Base-by-base conservation (phyloP, 164 flowering plant genomes). In the Vitis labrusca region DNA sequence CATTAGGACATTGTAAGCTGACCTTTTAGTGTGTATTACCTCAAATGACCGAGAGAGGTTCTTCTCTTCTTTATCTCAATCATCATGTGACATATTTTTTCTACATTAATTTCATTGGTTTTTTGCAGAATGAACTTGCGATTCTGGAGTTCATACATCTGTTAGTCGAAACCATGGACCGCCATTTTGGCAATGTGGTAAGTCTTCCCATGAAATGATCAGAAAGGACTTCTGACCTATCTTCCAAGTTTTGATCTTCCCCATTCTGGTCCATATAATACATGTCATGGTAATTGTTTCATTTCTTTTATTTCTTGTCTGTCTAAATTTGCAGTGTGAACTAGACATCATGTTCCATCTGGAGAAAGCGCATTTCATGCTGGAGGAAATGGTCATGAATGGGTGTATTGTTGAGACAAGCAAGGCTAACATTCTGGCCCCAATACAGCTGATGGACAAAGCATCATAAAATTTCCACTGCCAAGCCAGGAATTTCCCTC, bases 381-480 rank as follows among this genome's bases (percentile, higher is more conserved):
- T 96, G 74, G 99, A 93, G 79, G 99, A 96, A 79, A 96, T 93
- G 99, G 97, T 96, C 50, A 96, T 92, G 99, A 96, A 96, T 77
- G 99, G 98, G 19, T 91, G 90, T 66, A 77, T 96, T 69, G 91
- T 96, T 8, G 99, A 96, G 86, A 92, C 99, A 50, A 93, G 88
- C 90, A 96, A 96, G 74, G 29, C 95, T 3, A 92, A 85, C 75
- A 89, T 96, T 71, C 82, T 96, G 63, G 32, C 82, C 23, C 98
- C 97, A 2, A 86, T 96, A 61, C 97, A 96, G 72, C 85, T 96
- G 37, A 87, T 96, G 97, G 98, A 92, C 66, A 93, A 89, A 82
- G 78, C 92, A 65, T 81, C 91, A 16, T 93, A 74, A 71, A 50
- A 53, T 49, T 29, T 50, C 15, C 64, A 61, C 27, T 49, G 37